Conservation (phyloP, 257 asterid genomes). For the Dorcoceras hygrometricum region DNA sequence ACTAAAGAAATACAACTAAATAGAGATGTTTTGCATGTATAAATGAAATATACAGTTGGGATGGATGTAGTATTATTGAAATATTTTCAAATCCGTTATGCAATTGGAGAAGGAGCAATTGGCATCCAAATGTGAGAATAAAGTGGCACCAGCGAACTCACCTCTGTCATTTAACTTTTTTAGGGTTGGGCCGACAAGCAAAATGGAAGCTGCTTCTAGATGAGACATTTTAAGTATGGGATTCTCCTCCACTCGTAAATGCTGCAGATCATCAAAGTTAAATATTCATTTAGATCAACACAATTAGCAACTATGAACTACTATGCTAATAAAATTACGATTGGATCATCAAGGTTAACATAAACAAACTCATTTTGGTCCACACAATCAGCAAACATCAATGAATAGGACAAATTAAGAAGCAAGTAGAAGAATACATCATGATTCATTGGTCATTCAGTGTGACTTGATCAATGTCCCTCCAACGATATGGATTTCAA, state of each 20-base stretch:
- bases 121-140: slow-evolving; percentile 8
- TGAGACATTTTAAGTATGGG: slow-evolving; percentile 93
- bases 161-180: slow-evolving; percentile 97
- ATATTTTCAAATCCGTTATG: slow-evolving; percentile 5
- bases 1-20: no score
- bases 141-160: slow-evolving; percentile 29
- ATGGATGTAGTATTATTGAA: not conserved
- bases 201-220: slow-evolving; percentile 88
- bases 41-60: no score
- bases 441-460: not conserved
- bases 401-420: not conserved
- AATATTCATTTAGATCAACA: slow-evolving; percentile 4
- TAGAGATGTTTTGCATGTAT: no score
- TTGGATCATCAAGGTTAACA: not conserved
- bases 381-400: not conserved
- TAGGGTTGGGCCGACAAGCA: slow-evolving; percentile 93
- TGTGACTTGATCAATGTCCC: not conserved
- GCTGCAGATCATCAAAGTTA: slow-evolving; percentile 54
- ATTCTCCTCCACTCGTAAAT: slow-evolving; percentile 97
- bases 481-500: not conserved
- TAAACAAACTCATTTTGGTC: not conserved
- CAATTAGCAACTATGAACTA: slow-evolving; percentile 18
- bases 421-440: not conserved
- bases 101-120: slow-evolving; percentile 1
- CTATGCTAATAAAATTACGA: slow-evolving; percentile 1